Base-by-base conservation (phyloP, 805 yeast species). In the Grigorovia jiainica region DNA sequence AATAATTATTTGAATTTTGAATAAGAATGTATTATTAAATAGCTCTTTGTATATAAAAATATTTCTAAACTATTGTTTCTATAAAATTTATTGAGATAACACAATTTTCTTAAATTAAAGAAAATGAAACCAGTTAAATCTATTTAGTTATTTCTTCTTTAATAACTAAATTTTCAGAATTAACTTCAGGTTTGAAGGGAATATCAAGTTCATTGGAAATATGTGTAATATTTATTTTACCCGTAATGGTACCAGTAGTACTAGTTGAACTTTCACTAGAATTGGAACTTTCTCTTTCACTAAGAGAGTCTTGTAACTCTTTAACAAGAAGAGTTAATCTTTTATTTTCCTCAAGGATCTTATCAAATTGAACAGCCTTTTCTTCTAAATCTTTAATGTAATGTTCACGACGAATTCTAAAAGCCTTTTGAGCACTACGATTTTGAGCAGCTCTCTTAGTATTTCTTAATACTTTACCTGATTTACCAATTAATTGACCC, bases 371-470 rank as follows among this genome's bases (percentile, higher is more conserved):
- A 36, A 71, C 68, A 9, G 84, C 83, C 55, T 79, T 78, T 30
- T 67, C 61, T 63, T 89, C 95, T 43, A 89, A 68, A 38, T 86
- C 90, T 60, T 79, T 82, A 49, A 89, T 78, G 54, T 86, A 80
- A 44, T 76, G 73, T 54, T 87, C 95, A 57, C 84, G 81, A 46
- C 96, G 73, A 57, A 78, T 79, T 57, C 97, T 74, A 65, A 87
- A 89, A 7, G 95, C 95, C 51, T 85, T 76, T 65, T 89, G 97
- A 4, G 97, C 96, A 46, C 77, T 79, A 55, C 97, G 71, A 67
- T 89, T 89, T 64, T 89, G 97, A 7, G 82, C 87, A 1, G 96
- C 96, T 48, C 97, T 76, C 61, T 85, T 86, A 33, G 92, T 76
- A 43, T 71, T 73, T 19, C 55, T 45, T 35, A 56, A 39, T 7